A percentile compares a stretch with the other conserved stretches of the same genome.
These are phyloP conservation scores for Apiotrichum porosum DNA, from an alignment of 1,284 basidiomycete genomes.

Conservation along the genomic window DNA sequence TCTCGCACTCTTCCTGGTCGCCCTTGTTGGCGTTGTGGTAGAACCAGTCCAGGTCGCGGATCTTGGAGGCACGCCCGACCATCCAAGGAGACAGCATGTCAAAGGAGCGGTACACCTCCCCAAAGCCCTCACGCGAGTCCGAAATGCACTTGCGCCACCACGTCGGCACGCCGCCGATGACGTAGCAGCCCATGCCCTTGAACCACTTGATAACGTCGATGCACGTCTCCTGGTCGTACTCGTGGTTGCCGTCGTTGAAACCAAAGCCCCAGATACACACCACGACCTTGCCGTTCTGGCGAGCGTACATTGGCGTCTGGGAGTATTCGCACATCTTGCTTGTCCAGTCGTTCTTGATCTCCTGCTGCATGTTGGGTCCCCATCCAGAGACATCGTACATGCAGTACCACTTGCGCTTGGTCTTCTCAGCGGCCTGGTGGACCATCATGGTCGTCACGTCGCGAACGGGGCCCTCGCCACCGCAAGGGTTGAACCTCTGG, in stretches of 20 bases:
- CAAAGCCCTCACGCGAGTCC: conserved; percentile 12
- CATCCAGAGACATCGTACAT: conserved; percentile 19
- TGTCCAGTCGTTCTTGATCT: conserved; percentile 13
- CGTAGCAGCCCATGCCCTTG: conserved; percentile 8
- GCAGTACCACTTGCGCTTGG: conserved; percentile 18
- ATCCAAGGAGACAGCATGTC: conserved; percentile 20
- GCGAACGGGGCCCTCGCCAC: conserved; percentile 16
- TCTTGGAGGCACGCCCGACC: conserved; percentile 15
- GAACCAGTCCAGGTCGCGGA: conserved; percentile 9
- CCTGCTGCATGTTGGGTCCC: conserved; percentile 5
- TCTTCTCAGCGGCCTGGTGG: conserved; percentile 4
- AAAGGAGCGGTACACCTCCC: conserved; percentile 13
- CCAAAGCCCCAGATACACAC: conserved; percentile 21
- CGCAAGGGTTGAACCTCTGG: conserved; percentile 19
- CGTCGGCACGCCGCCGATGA: conserved; percentile 20
- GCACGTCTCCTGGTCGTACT: conserved; percentile 5
- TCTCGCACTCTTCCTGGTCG: conserved; percentile 8
- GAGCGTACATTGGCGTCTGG: conserved; percentile 6
- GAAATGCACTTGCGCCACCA: conserved; percentile 11
- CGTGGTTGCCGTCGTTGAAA: conserved; percentile 15
- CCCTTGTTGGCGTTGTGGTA: conserved; percentile 5
- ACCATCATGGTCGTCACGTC: conserved; percentile 9
- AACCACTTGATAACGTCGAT: conserved; percentile 15
- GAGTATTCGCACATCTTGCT: conserved; percentile 12
- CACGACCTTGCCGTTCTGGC: conserved; percentile 17